Percentiles rank a stretch among this genome's conserved stretches.
These are phyloP conservation scores for Buxus sempervirens DNA, from an alignment of 164 flowering plant genomes.

Conservation along the genomic window DNA sequence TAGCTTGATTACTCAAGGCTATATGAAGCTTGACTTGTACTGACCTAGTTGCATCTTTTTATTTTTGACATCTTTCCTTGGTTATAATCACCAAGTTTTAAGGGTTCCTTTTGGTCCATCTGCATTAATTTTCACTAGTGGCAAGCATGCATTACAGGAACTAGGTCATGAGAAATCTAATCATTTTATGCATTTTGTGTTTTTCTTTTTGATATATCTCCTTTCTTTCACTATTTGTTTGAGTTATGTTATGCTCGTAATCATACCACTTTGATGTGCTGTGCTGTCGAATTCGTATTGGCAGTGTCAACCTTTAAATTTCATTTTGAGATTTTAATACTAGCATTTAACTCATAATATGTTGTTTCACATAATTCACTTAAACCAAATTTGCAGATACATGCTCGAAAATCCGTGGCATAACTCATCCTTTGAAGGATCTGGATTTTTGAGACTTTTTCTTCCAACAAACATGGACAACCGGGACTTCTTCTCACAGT, in stretches of 20 bases:
- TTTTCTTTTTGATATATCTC: too few relatives aligned
- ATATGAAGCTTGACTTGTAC: too few relatives aligned
- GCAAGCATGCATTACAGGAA: neutral
- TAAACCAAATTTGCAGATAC: conserved; percentile 43
- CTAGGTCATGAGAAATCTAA: neutral
- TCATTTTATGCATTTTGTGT: neutral
- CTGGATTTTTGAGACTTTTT: conserved; percentile 89
- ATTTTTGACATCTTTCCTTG: too few relatives aligned
- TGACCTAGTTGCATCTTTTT: too few relatives aligned
- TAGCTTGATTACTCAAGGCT: too few relatives aligned
- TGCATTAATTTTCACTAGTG: neutral
- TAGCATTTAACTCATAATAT: neutral
- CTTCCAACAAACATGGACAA: conserved; percentile 89
- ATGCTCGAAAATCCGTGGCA: conserved; percentile 97
- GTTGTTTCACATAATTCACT: neutral
- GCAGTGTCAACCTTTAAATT: neutral
- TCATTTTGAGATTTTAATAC: neutral
- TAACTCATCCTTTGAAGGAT: conserved; percentile 87
- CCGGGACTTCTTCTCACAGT: conserved; percentile 77
- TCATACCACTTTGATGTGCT: neutral
- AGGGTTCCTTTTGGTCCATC: neutral
- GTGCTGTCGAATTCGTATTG: neutral
- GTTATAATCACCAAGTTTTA: too few relatives aligned
- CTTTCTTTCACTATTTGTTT: neutral
- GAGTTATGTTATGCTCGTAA: neutral